A percentile compares a stretch with the other conserved stretches of the same genome.
phyloP scores from a whole-genome alignment of 1,139 yeast genomes.

The Scheffersomyces illinoinensis region DNA sequence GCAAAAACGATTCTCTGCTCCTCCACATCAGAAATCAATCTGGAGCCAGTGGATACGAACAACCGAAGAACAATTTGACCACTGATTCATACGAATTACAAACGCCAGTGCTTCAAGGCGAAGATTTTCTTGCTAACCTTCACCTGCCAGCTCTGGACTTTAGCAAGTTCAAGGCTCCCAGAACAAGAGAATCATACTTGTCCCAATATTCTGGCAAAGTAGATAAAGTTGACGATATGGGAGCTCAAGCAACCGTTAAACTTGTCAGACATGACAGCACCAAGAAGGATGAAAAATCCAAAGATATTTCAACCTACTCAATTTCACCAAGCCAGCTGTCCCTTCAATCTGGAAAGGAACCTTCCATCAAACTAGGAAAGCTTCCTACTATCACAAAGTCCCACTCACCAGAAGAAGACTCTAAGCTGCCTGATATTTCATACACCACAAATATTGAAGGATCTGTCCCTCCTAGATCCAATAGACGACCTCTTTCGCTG shows the following conservation, averaged over 20 bases:
- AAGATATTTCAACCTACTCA: not conserved
- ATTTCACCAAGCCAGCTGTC: constrained; percentile 3
- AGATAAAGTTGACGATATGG: constrained; percentile 16
- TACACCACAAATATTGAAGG: constrained; percentile 40
- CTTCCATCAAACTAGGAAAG: constrained; percentile 18
- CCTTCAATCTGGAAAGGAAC: not conserved
- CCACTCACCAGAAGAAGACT: constrained; percentile 1
- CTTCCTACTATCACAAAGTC: constrained; percentile 15
- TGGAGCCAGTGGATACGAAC: not conserved
- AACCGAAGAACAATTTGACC: not conserved
- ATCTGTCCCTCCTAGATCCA: constrained; percentile 45
- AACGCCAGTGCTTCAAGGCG: not conserved
- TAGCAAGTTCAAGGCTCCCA: constrained; percentile 1
- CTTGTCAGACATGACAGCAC: constrained; percentile 4
- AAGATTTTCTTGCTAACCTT: not conserved
- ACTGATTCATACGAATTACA: not conserved
- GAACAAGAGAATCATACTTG: constrained; percentile 23
- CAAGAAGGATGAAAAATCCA: not conserved
- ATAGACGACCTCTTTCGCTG: constrained; percentile 40
- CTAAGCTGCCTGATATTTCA: constrained; percentile 26
- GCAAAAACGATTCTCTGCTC: not conserved
- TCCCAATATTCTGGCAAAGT: constrained; percentile 32
- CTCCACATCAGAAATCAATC: not conserved
- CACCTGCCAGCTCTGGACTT: not conserved
- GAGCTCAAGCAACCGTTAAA: constrained; percentile 12